Conservation (phyloP, 768 basidiomycete genomes). For the Phaeolepiota aurea region DNA sequence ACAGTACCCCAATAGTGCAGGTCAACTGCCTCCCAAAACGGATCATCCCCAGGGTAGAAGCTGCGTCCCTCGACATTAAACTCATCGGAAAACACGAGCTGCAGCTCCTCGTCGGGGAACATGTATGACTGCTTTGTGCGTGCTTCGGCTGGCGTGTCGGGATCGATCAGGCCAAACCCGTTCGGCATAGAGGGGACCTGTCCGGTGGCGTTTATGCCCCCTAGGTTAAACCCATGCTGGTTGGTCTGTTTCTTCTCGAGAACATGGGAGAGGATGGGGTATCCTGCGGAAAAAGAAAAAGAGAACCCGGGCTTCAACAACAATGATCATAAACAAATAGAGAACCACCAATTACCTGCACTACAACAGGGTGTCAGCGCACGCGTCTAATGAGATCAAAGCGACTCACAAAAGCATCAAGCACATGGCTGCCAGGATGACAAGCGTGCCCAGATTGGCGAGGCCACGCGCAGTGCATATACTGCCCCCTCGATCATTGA, state of each 20-base stretch:
- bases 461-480: constrained; percentile 58
- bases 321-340: too few species aligned
- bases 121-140: constrained; percentile 45
- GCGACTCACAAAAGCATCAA: constrained; percentile 54
- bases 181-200: constrained; percentile 58
- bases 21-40: constrained; percentile 53
- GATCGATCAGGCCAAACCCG: constrained; percentile 65
- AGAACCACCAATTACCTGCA: too few species aligned
- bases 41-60: constrained; percentile 65
- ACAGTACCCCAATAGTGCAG: constrained; percentile 72
- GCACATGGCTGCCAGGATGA: constrained; percentile 39
- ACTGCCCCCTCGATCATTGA: constrained; percentile 46
- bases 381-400: too few species aligned
- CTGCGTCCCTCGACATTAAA: constrained; percentile 67
- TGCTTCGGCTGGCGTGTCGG: constrained; percentile 59
- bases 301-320: too few species aligned
- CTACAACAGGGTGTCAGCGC: constrained; percentile 15
- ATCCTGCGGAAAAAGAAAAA: constrained; percentile 31
- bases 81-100: constrained; percentile 74
- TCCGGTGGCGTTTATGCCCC: constrained; percentile 67
- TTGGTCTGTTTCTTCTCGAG: constrained; percentile 30
- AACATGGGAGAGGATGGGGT: constrained; percentile 42
- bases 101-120: constrained; percentile 37
- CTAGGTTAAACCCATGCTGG: constrained; percentile 61
- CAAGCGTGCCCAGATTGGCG: constrained; percentile 59